A percentile compares a stretch with the other conserved stretches of the same genome.
Conservation (phyloP, 805 yeast species). For the Candida lessepsii region DNA sequence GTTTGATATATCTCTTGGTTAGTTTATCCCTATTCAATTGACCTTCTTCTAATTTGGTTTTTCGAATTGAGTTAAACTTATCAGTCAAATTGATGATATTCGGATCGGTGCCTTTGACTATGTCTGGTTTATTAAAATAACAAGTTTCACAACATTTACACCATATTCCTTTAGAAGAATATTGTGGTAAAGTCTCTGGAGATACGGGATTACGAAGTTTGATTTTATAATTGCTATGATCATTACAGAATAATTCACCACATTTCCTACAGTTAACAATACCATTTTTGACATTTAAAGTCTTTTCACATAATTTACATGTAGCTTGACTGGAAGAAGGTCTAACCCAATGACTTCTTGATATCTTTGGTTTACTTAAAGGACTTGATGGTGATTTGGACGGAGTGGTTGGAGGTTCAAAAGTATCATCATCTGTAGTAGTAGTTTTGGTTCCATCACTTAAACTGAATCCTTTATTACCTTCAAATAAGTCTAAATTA, state of each 20-base stretch:
- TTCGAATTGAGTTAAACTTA: slow-evolving; percentile 43
- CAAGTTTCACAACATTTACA: slow-evolving; percentile 67
- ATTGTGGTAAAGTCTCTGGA: slow-evolving; percentile 36
- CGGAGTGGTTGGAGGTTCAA: slow-evolving; percentile 2
- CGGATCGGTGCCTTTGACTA: slow-evolving; percentile 42
- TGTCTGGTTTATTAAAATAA: slow-evolving; percentile 53
- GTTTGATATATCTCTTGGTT: slow-evolving; percentile 57
- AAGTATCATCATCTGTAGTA: background rate
- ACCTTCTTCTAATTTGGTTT: slow-evolving; percentile 42
- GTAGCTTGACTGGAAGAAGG: slow-evolving; percentile 46
- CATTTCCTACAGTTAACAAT: slow-evolving; percentile 73
- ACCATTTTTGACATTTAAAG: slow-evolving; percentile 52
- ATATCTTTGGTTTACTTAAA: slow-evolving; percentile 23
- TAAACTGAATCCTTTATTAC: slow-evolving; percentile 32
- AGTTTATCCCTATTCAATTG: slow-evolving; percentile 52
- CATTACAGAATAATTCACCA: slow-evolving; percentile 67
- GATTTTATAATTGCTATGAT: slow-evolving; percentile 56
- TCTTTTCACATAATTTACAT: slow-evolving; percentile 21
- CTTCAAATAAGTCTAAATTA: slow-evolving; percentile 52
- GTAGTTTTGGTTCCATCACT: slow-evolving; percentile 20
- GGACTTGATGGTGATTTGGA: slow-evolving; percentile 7
- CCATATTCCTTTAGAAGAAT: slow-evolving; percentile 56
- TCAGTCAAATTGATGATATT: slow-evolving; percentile 43
- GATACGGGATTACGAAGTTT: slow-evolving; percentile 47
- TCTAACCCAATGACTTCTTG: slow-evolving; percentile 58